Conservation (phyloP, 208 protist genomes). For the Leishmania major region DNA sequence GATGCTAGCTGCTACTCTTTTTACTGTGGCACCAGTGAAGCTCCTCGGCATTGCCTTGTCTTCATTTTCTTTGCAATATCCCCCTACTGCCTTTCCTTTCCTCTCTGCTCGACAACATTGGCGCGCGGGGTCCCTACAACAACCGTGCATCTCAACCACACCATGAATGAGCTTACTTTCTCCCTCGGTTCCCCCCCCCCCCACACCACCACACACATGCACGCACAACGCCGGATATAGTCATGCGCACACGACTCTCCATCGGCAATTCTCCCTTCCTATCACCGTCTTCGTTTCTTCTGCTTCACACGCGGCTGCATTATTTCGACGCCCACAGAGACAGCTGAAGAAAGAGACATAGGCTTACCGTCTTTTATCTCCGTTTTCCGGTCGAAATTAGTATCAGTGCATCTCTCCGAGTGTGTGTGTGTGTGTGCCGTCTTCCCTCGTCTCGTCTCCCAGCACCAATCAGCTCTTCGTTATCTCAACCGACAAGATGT, state of each 20-base stretch:
- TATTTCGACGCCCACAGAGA: background rate
- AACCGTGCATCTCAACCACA: background rate
- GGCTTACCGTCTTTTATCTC: background rate
- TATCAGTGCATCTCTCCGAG: background rate
- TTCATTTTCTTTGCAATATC: background rate
- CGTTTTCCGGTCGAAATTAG: background rate
- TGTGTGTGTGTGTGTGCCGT: background rate
- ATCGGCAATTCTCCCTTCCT: background rate
- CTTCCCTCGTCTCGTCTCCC: background rate
- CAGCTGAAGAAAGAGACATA: background rate
- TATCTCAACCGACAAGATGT: conserved; percentile 11
- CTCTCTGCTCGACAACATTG: background rate
- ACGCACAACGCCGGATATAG: background rate
- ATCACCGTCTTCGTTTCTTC: background rate
- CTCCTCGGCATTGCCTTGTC: background rate
- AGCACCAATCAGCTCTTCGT: too few species aligned
- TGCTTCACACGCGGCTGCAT: background rate
- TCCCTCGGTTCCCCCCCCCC: background rate
- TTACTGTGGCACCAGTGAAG: background rate
- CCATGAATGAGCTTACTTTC: background rate
- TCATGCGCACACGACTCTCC: background rate
- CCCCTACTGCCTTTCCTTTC: background rate
- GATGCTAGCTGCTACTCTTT: background rate
- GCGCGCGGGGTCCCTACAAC: background rate
- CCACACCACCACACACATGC: background rate